phyloP scores from a whole-genome alignment of 1,284 basidiomycete species.

The Exobasidium cylindrosporum region DNA sequence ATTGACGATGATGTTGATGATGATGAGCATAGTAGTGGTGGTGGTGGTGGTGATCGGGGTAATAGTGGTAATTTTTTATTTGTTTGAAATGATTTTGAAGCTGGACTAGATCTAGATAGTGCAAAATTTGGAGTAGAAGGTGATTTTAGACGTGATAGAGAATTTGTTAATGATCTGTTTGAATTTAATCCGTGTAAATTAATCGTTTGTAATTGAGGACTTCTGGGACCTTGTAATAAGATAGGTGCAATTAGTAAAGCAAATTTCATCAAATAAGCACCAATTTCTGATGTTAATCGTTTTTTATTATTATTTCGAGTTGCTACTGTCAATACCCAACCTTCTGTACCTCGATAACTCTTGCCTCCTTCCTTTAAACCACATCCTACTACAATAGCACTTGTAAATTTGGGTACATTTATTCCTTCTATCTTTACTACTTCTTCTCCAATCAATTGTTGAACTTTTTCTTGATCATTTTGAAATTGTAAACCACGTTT shows the following conservation, averaged over 20 bases:
- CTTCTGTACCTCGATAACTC: constrained; percentile 7
- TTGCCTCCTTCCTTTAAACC: constrained; percentile 17
- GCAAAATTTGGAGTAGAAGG: too few relatives aligned
- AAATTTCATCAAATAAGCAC: neutral
- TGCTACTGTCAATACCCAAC: constrained; percentile 18
- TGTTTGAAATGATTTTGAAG: neutral
- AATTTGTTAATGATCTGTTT: too few relatives aligned
- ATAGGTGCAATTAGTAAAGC: neutral
- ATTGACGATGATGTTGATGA: too few relatives aligned
- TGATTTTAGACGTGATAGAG: too few relatives aligned
- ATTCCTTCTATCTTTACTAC: neutral
- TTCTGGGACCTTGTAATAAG: too few relatives aligned
- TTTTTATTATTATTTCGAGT: neutral
- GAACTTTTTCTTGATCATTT: constrained; percentile 9
- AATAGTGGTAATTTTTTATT: neutral
- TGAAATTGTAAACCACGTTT: constrained; percentile 16
- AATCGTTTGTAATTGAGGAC: too few relatives aligned
- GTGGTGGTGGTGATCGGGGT: too few relatives aligned
- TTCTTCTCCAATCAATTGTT: constrained; percentile 13
- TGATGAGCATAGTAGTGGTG: too few relatives aligned
- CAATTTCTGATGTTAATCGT: neutral
- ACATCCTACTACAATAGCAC: constrained; percentile 14
- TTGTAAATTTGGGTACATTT: neutral
- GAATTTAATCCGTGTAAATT: too few relatives aligned
- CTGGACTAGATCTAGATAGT: neutral